Base-by-base conservation (phyloP, 2,329 filamentous ascomycete genomes). In the Lecanicillium sp. region DNA sequence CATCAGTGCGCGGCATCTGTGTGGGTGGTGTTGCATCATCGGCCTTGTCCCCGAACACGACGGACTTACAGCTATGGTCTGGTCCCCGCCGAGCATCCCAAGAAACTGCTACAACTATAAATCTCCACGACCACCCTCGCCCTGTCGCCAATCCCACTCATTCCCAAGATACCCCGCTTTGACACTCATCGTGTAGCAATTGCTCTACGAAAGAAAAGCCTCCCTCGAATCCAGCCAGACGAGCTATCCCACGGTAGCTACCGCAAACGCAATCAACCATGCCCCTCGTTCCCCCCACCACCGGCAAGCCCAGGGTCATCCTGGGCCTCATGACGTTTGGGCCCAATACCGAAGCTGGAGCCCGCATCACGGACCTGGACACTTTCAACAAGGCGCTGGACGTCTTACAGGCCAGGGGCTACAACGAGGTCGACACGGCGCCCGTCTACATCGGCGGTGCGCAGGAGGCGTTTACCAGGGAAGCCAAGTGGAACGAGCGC, bases 271-370 rank as follows among this genome's bases (percentile, higher is more conserved):
- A 6, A 25, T 25, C 22, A 25, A 63, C 47, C 20, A 73, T 73
- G 69, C 65, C 69, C 54, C 65, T 72, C 44, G 49, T 70, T 54
- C 12, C 58, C 61, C 34, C 57, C 55, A 25, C 53, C 57, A 31
- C 36, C 37, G 35, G 12, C 40, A 82, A 78, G 49, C 72, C 81
- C 46, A 76, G 84, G 46, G 69, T 87, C 52, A 87, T 94, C 68
- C 78, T 94, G 29, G 87, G 87, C 47, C 72, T 88, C 39, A 92
- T 94, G 87, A 89, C 83, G 55, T 88, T 87, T 65, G 84, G 83
- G 20, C 78, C 84, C 3, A 74, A 77, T 41, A 69, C 71, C 42
- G 49, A 56, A 11, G 49, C 55, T 11, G 86, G 84, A 27, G 85
- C 82, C 32, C 79, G 87, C 33, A 79, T 94, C 53, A 89, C 84